Conservation (phyloP, 1,284 basidiomycete genomes). For the Fomitopsis pinicola region DNA sequence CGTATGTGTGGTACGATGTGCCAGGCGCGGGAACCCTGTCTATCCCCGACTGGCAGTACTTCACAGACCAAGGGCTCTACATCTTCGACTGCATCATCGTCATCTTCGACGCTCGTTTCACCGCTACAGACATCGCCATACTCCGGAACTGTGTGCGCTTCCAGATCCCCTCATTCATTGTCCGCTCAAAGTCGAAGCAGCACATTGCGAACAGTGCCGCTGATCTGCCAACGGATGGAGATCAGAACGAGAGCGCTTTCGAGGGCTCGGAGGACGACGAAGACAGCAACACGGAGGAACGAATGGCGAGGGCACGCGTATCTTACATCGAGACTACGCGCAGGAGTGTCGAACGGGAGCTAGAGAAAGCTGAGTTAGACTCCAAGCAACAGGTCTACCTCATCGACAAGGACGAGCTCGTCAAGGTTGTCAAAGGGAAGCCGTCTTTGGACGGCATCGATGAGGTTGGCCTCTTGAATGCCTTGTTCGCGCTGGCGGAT, state of each 20-base stretch:
- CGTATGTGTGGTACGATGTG: neutral
- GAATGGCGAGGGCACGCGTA: neutral
- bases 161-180: neutral
- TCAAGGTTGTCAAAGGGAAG: neutral
- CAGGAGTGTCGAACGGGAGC: neutral
- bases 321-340: neutral
- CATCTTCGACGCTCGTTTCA: neutral
- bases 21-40: neutral
- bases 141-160: neutral
- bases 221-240: neutral
- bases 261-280: neutral
- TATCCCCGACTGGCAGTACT: neutral
- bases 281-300: neutral
- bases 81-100: neutral
- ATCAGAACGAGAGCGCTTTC: no score
- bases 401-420: neutral
- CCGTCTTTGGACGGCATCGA: neutral
- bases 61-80: neutral
- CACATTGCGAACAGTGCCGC: neutral
- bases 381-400: conserved; percentile 1
- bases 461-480: neutral
- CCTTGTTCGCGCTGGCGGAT: neutral
- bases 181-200: neutral
- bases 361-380: neutral
- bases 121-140: neutral